phyloP scores from a whole-genome alignment of 2,329 filamentous ascomycete genomes.

The Myrmaecium sp. region DNA sequence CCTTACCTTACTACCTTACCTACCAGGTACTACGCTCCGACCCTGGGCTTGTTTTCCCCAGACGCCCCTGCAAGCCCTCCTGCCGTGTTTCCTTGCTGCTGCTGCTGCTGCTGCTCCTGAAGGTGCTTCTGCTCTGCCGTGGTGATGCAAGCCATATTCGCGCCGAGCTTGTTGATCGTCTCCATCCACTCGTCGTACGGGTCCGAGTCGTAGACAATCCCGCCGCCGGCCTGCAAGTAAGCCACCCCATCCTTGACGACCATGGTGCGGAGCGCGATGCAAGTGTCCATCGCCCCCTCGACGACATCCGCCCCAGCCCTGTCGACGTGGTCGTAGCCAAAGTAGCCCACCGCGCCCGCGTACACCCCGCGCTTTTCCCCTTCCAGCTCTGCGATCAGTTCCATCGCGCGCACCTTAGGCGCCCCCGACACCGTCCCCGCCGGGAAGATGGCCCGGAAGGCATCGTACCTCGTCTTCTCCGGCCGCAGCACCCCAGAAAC shows the following conservation, averaged over 20 bases:
- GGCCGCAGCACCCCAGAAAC: slow-evolving; percentile 77
- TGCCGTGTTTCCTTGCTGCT: slow-evolving; percentile 6
- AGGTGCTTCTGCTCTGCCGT: slow-evolving; percentile 58
- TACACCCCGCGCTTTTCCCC: slow-evolving; percentile 89
- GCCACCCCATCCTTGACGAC: slow-evolving; percentile 78
- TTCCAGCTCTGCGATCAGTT: slow-evolving; percentile 88
- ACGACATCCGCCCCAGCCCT: slow-evolving; percentile 42
- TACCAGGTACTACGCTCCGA: no score
- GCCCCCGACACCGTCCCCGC: slow-evolving; percentile 91
- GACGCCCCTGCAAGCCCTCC: not conserved
- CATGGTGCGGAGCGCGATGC: slow-evolving; percentile 78
- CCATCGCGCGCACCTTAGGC: slow-evolving; percentile 93
- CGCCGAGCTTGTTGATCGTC: slow-evolving; percentile 83
- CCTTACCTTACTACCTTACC: no score
- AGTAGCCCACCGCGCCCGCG: slow-evolving; percentile 91
- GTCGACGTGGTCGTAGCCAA: slow-evolving; percentile 66
- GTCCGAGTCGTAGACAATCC: slow-evolving; percentile 88
- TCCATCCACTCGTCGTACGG: slow-evolving; percentile 84
- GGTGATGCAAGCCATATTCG: slow-evolving; percentile 77
- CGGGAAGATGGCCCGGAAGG: slow-evolving; percentile 91
- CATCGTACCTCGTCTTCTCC: slow-evolving; percentile 81
- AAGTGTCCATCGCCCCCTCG: slow-evolving; percentile 85
- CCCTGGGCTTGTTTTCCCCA: not conserved
- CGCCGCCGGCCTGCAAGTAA: slow-evolving; percentile 76
- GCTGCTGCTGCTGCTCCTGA: slow-evolving; percentile 24